phyloP scores from a whole-genome alignment of 805 yeast genomes.

The Barnettozyma botsteinii region DNA sequence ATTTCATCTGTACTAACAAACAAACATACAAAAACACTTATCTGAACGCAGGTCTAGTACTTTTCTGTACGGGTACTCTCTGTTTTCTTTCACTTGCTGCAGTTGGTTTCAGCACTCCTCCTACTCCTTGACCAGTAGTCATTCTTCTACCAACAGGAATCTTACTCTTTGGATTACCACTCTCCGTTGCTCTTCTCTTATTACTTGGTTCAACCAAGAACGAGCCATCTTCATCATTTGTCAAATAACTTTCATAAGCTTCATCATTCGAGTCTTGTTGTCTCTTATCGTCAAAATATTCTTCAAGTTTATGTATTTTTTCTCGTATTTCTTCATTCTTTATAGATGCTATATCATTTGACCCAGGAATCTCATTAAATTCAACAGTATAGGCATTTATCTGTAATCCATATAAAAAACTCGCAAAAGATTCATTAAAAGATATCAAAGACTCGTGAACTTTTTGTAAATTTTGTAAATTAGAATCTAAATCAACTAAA shows the following conservation, averaged over 20 bases:
- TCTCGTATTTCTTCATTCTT: conserved; percentile 16
- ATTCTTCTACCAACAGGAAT: conserved; percentile 11
- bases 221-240: conserved; percentile 28
- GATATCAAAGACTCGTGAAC: conserved; percentile 57
- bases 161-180: conserved; percentile 9
- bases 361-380: conserved; percentile 32
- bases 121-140: conserved; percentile 3
- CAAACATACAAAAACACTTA: background rate
- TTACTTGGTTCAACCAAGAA: conserved; percentile 25
- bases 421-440: conserved; percentile 74
- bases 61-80: conserved; percentile 11
- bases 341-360: conserved; percentile 8
- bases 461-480: conserved; percentile 49
- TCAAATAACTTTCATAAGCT: conserved; percentile 26
- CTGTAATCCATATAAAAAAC: conserved; percentile 72
- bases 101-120: conserved; percentile 18
- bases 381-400: conserved; percentile 88
- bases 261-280: background rate
- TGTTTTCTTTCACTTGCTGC: conserved; percentile 20
- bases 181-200: conserved; percentile 10
- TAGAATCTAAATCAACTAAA: conserved; percentile 48
- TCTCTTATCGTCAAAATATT: conserved; percentile 11
- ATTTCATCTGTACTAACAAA: too few species aligned
- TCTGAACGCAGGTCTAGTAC: conserved; percentile 23
- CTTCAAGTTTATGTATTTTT: conserved; percentile 19